Percentiles rank a stretch among this genome's conserved stretches.
Conservation (phyloP, 2,329 filamentous ascomycete species). For the Sporothrix pseudoabietina region DNA sequence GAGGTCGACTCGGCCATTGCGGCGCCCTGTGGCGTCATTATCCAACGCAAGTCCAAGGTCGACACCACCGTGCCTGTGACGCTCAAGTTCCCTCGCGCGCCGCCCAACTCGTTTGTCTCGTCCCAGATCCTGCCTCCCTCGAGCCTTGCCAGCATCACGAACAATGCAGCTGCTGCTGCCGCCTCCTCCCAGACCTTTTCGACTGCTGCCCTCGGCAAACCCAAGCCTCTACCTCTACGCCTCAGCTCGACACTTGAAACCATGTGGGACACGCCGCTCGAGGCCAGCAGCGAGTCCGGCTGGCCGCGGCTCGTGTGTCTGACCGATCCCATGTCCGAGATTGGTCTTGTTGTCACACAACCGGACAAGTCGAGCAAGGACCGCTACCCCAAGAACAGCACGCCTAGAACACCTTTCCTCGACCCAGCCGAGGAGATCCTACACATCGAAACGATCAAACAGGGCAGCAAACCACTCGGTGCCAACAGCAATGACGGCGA, state of each 20-base stretch:
- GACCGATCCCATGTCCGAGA: constrained; percentile 80
- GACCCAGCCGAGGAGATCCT: constrained; percentile 79
- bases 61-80: constrained; percentile 55
- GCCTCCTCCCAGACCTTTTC: constrained; percentile 58
- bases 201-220: constrained; percentile 58
- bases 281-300: constrained; percentile 56
- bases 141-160: constrained; percentile 39
- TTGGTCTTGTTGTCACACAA: constrained; percentile 75
- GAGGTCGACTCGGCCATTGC: constrained; percentile 87
- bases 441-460: constrained; percentile 67
- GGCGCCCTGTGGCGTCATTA: constrained; percentile 77
- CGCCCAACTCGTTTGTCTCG: constrained; percentile 81
- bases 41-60: constrained; percentile 73
- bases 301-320: constrained; percentile 80
- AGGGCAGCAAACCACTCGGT: constrained; percentile 50
- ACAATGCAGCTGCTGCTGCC: neutral
- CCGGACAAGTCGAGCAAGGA: constrained; percentile 47
- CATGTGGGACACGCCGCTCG: constrained; percentile 58
- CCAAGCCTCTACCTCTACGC: constrained; percentile 56
- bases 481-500: constrained; percentile 41
- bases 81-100: constrained; percentile 62
- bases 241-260: constrained; percentile 59
- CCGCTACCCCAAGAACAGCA: constrained; percentile 44
- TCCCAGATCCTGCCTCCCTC: constrained; percentile 63
- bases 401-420: constrained; percentile 59